phyloP scores from a whole-genome alignment of 228 moss, liverwort and hornwort genomes.

The Sphagnum magellanicum region DNA sequence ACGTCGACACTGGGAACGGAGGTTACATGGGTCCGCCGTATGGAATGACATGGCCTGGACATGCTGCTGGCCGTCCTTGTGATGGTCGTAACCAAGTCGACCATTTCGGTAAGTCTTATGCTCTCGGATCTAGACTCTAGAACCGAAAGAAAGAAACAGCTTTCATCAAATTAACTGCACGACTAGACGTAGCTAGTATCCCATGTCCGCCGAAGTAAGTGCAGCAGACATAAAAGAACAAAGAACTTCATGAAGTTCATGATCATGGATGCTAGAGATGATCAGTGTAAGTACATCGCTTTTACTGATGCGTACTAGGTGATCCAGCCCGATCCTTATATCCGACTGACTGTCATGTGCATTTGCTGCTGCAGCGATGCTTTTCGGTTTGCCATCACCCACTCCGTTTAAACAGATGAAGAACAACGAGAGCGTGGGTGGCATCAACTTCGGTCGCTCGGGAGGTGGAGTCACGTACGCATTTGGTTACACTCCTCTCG shows the following conservation, averaged over 20 bases:
- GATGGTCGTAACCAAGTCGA: not conserved
- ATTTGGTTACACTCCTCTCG: slow-evolving; percentile 30
- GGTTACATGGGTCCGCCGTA: not conserved
- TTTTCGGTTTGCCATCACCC: slow-evolving; percentile 24
- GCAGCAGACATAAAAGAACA: too few species aligned
- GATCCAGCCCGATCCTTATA: too few species aligned
- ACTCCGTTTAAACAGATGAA: slow-evolving; percentile 19
- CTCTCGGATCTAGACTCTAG: too few species aligned
- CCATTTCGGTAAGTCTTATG: not conserved
- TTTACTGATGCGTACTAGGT: too few species aligned
- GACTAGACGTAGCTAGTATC: too few species aligned
- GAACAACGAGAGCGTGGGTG: slow-evolving; percentile 11
- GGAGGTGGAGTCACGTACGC: slow-evolving; percentile 42
- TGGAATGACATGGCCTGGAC: not conserved
- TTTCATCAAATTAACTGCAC: too few species aligned
- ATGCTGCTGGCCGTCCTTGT: not conserved
- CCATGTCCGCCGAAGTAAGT: too few species aligned
- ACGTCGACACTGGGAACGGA: not conserved
- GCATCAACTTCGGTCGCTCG: slow-evolving; percentile 33
- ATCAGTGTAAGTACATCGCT: too few species aligned
- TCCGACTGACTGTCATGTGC: too few species aligned
- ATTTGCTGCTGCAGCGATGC: slow-evolving; percentile 20
- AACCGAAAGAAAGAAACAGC: too few species aligned
- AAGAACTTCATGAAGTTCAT: too few species aligned
- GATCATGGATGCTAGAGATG: too few species aligned